Conservation (phyloP, 257 asterid species). For the Solanum pennellii region DNA sequence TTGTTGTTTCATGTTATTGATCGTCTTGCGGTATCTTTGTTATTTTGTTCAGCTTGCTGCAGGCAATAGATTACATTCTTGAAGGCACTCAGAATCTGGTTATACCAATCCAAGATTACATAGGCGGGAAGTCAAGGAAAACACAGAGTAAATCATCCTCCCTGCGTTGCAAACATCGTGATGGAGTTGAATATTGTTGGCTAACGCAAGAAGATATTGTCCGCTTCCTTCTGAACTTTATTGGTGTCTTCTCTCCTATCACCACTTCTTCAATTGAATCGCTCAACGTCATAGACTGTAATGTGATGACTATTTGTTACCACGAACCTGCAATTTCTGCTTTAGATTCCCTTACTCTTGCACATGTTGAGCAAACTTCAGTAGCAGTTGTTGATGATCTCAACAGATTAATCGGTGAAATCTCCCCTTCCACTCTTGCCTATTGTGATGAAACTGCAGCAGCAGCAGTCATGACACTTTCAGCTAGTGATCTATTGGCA, state of each 20-base stretch:
- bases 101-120: conserved; percentile 41
- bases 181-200: conserved; percentile 49
- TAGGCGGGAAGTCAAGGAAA: conserved; percentile 28
- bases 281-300: conserved; percentile 35
- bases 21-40: neutral
- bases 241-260: conserved; percentile 55
- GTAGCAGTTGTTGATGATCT: conserved; percentile 66
- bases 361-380: conserved; percentile 44
- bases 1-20: neutral
- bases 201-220: conserved; percentile 61
- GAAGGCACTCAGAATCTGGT: conserved; percentile 78
- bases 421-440: conserved; percentile 59
- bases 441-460: conserved; percentile 58
- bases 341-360: conserved; percentile 20
- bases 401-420: conserved; percentile 50
- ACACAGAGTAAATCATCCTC: conserved; percentile 16
- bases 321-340: conserved; percentile 50
- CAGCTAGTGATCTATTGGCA: conserved; percentile 63
- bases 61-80: conserved; percentile 61
- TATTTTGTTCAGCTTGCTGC: conserved; percentile 38
- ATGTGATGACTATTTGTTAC: conserved; percentile 36
- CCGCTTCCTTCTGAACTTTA: conserved; percentile 67
- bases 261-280: conserved; percentile 39
- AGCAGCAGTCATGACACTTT: conserved; percentile 45
- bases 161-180: conserved; percentile 2